These are phyloP conservation scores for Hansfordia pulvinata DNA, from an alignment of 2,329 filamentous ascomycete species.

Conservation along the genomic window DNA sequence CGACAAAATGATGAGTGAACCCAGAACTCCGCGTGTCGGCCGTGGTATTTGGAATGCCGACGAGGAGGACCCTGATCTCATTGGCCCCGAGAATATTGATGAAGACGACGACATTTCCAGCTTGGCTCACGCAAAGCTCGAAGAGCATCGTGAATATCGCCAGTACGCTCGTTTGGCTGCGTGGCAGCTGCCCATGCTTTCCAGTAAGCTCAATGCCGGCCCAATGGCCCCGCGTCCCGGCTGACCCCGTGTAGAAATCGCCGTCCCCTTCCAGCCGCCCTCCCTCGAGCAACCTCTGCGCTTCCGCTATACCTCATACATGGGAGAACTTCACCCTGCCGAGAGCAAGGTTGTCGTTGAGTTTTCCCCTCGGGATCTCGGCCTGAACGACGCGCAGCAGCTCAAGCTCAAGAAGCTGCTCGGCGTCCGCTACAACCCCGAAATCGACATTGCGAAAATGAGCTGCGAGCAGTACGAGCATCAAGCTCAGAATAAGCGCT, in stretches of 20 bases:
- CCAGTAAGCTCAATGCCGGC: conserved; percentile 48
- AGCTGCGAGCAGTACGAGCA: conserved; percentile 80
- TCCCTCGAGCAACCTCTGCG: conserved; percentile 57
- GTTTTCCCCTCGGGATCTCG: conserved; percentile 63
- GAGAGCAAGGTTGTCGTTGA: conserved; percentile 90
- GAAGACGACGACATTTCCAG: conserved; percentile 75
- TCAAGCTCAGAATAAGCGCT: conserved; percentile 93
- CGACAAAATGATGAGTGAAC: no score
- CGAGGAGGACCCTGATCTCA: conserved; percentile 13
- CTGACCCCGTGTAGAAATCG: conserved; percentile 46
- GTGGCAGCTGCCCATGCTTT: conserved; percentile 90
- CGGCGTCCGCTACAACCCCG: conserved; percentile 77
- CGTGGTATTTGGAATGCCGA: conserved; percentile 14
- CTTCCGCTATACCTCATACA: conserved; percentile 94
- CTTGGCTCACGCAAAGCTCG: conserved; percentile 74
- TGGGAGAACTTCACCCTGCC: conserved; percentile 86
- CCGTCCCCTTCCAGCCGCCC: conserved; percentile 68
- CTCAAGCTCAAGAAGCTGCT: conserved; percentile 79
- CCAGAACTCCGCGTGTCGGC: neutral
- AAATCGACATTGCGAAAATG: conserved; percentile 72
- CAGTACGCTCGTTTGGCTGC: conserved; percentile 77
- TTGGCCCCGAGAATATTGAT: no score
- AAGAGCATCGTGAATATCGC: conserved; percentile 76
- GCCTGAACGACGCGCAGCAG: conserved; percentile 53
- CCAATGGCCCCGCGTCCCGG: neutral